These are phyloP conservation scores for Saprolegnia parasitica DNA, from an alignment of 352 stramenopile species.

Conservation along the genomic window DNA sequence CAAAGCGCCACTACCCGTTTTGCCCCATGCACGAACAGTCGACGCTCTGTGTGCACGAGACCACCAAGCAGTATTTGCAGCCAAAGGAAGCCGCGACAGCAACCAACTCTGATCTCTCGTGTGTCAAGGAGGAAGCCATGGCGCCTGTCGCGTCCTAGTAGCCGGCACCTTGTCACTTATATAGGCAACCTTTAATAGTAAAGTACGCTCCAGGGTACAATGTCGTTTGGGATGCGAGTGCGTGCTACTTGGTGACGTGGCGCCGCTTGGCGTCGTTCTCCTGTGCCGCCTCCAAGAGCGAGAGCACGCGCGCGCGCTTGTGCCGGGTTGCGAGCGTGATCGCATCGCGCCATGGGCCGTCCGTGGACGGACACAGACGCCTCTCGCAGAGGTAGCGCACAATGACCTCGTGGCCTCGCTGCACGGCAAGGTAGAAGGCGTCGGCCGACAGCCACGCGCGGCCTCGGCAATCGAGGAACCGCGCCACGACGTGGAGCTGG, in stretches of 20 bases:
- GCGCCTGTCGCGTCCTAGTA: no score
- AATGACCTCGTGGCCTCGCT: neutral
- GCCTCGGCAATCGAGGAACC: neutral
- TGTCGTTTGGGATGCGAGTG: no score
- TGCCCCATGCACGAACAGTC: conserved; percentile 21
- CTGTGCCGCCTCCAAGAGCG: neutral
- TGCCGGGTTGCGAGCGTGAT: neutral
- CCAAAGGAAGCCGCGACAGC: neutral
- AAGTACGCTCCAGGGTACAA: no score
- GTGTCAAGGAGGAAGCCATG: no score
- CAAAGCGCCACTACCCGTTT: conserved; percentile 25
- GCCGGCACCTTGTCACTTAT: no score
- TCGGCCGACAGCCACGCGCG: conserved; percentile 5
- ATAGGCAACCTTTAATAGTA: no score
- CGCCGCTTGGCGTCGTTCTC: no score
- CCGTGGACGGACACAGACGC: neutral
- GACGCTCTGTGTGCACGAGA: conserved; percentile 24
- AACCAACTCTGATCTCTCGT: no score
- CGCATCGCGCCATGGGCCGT: neutral
- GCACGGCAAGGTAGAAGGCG: conserved; percentile 12
- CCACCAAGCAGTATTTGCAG: conserved; percentile 20
- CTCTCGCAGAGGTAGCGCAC: conserved; percentile 1
- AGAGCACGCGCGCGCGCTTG: neutral
- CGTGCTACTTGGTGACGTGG: no score
- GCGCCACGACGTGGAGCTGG: neutral